These are phyloP conservation scores for Nakazawaea pomicola DNA, from an alignment of 805 yeast genomes.

Conservation along the genomic window DNA sequence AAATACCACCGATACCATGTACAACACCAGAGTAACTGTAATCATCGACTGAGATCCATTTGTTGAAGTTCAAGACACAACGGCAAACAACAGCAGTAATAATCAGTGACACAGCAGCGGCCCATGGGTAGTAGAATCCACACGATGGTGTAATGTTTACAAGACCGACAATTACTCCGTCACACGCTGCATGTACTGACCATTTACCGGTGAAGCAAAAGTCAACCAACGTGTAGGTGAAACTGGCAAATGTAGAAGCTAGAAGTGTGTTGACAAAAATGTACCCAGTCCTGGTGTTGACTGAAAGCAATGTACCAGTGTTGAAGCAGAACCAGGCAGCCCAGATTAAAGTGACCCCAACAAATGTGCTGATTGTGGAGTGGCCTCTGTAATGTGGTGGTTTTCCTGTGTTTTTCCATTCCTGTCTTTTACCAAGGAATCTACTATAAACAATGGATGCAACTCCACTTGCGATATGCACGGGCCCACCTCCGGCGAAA, in stretches of 20 bases:
- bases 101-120: conserved; percentile 37
- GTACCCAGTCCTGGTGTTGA: conserved; percentile 38
- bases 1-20: conserved; percentile 46
- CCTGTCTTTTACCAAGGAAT: conserved; percentile 38
- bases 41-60: conserved; percentile 40
- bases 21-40: conserved; percentile 39
- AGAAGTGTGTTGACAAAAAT: conserved; percentile 45
- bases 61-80: conserved; percentile 28
- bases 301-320: conserved; percentile 37
- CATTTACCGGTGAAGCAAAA: conserved; percentile 33
- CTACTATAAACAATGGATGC: conserved; percentile 38
- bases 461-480: conserved; percentile 39
- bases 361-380: conserved; percentile 31
- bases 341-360: conserved; percentile 43
- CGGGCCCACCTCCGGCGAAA: conserved; percentile 48
- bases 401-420: conserved; percentile 15
- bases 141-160: conserved; percentile 44
- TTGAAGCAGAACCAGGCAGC: conserved; percentile 47
- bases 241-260: conserved; percentile 43
- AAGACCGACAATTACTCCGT: conserved; percentile 40
- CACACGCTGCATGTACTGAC: conserved; percentile 38
- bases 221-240: conserved; percentile 40
- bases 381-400: conserved; percentile 27
- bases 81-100: conserved; percentile 36
- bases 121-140: conserved; percentile 42